phyloP scores from a whole-genome alignment of 2,329 filamentous ascomycete species.

The Penicillium nordicum region DNA sequence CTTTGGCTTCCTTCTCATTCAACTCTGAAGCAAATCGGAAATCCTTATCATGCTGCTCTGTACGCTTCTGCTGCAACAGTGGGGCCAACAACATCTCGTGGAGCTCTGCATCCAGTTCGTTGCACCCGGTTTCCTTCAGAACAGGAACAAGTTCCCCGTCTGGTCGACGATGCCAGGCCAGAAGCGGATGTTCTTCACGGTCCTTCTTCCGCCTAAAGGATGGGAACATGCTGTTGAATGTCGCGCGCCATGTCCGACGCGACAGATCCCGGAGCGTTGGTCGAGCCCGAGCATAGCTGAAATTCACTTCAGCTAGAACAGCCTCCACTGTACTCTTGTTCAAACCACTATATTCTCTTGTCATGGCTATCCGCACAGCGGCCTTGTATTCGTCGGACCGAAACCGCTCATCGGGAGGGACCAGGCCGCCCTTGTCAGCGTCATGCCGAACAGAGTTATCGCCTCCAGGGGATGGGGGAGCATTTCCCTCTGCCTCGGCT shows the following conservation, averaged over 20 bases:
- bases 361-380: constrained; percentile 38
- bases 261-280: constrained; percentile 44
- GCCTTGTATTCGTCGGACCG: constrained; percentile 43
- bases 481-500: constrained; percentile 3
- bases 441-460: constrained; percentile 1
- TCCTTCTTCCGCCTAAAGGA: constrained; percentile 42
- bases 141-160: constrained; percentile 33
- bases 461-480: not conserved
- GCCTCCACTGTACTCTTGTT: constrained; percentile 46
- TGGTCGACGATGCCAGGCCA: constrained; percentile 37
- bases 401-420: constrained; percentile 44
- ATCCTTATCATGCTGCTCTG: constrained; percentile 39
- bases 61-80: constrained; percentile 33
- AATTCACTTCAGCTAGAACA: constrained; percentile 49
- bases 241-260: constrained; percentile 45
- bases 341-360: constrained; percentile 44
- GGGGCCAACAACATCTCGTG: constrained; percentile 37
- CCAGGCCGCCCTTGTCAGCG: constrained; percentile 17
- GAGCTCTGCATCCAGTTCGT: constrained; percentile 45
- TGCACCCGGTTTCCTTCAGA: constrained; percentile 43
- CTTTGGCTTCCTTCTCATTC: constrained; percentile 44
- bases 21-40: constrained; percentile 40
- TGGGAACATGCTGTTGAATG: constrained; percentile 42
- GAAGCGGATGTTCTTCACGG: constrained; percentile 39
- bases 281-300: constrained; percentile 44